Evolutionary conservation across 1,139 yeast species (phyloP), one percentile per base, ranked within the genome.

Genomic region (Starmera stellimalicola): DNA sequence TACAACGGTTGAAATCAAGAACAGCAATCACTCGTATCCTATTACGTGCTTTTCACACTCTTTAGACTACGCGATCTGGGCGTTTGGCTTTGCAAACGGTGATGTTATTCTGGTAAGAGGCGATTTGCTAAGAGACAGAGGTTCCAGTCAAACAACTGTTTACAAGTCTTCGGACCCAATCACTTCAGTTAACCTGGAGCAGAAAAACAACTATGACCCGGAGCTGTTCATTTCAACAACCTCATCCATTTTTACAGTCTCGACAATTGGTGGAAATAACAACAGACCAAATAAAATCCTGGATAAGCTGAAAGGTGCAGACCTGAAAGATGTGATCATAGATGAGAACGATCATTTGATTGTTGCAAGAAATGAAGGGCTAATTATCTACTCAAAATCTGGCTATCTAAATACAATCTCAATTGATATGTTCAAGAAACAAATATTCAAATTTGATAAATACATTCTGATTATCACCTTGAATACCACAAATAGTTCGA

Each of bases 21-120:
- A 44, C 37, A 51, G 45, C 32, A 42, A 43, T 24, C 49, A 45
- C 36, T 38, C 54, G 5, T 37, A 54, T 39, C 42, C 51, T 24
- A 37, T 50, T 22, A 47, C 53, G 1, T 20, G 45, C 14, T 33
- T 49, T 30, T 36, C 49, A 3, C 33, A 39, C 10, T 38, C 49
- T 5, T 16, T 39, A 4, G 27, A 33, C 15, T 43, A 48, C 35
- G 41, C 46, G 29, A 41, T 51, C 14, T 34, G 85, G 5, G 94
- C 83, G 0, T 60, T 87, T 25, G 97, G 98, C 0, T 87, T 77
- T 51, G 79, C 94, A 16, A 83, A 87, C 54, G 99, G 99, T 7
- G 69, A 77, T 18, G 91, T 88, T 3, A 63, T 88, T 6, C 60
- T 88, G 4, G 73, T 88, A 0, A 60, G 97, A 40, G 99, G 98